phyloP scores from a whole-genome alignment of 2,329 filamentous ascomycete genomes.

The Rasamsonia emersonii region DNA sequence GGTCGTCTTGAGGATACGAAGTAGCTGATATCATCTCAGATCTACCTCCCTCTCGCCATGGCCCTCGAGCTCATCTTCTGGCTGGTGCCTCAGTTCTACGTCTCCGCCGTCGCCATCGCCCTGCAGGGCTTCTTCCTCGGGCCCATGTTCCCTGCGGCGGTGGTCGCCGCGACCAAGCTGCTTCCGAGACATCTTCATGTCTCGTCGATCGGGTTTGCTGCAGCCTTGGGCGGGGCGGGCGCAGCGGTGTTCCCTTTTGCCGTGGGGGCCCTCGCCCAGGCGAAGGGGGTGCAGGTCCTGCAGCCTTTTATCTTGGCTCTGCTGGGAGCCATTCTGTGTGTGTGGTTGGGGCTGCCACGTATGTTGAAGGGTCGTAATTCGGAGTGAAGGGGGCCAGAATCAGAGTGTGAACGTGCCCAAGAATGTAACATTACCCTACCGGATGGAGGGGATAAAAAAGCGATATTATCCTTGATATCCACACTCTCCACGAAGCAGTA shows the following conservation, averaged over 20 bases:
- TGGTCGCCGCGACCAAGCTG: conserved; percentile 66
- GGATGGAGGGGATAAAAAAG: no score
- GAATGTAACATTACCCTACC: no score
- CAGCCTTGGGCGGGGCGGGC: conserved; percentile 66
- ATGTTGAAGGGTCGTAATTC: conserved; percentile 7
- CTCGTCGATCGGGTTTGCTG: conserved; percentile 70
- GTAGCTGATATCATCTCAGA: no score
- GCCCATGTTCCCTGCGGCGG: conserved; percentile 66
- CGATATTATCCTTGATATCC: no score
- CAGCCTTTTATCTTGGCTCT: conserved; percentile 52
- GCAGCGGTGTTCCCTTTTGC: conserved; percentile 43
- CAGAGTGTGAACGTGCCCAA: no score
- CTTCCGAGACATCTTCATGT: conserved; percentile 67
- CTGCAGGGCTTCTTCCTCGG: conserved; percentile 73
- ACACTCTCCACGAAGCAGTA: no score
- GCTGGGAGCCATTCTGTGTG: conserved; percentile 40
- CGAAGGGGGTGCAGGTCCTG: conserved; percentile 50
- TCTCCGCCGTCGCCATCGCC: conserved; percentile 61
- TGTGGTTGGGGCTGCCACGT: conserved; percentile 39
- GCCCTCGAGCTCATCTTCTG: conserved; percentile 66
- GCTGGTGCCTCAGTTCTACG: conserved; percentile 69
- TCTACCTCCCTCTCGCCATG: conserved; percentile 58
- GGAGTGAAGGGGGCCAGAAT: no score
- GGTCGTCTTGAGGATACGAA: no score
- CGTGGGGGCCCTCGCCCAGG: conserved; percentile 42